Evolutionary conservation across 2,329 filamentous ascomycete genomes (phyloP), one percentile per base, ranked within the genome.

Genomic region (Coleophoma cylindrospora): DNA sequence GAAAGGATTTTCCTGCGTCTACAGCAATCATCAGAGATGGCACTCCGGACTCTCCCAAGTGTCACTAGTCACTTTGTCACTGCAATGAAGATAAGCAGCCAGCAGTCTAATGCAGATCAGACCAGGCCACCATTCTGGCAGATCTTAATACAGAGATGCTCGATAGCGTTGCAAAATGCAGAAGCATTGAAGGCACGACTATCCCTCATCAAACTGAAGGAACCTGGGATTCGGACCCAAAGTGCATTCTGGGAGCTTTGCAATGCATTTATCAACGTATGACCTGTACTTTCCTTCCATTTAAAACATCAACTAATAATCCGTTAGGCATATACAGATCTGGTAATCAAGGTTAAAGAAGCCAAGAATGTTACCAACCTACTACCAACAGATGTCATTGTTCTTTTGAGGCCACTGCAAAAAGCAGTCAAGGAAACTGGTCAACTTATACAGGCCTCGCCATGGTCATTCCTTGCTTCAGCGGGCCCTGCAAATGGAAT

Each of bases 1-100:
- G 91, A 95, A 55, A 81, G 76, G 54, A 89, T 96, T 19, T 95
- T 89, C 70, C 64, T 90, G 34, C 86, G 87, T 43, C 73, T 96
- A 21, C 83, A 85, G 43, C 79, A 77, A 48, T 87, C 89, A 1
- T 85, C 87, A 17, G 87, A 91, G 45, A 74, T 89, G 45, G 84
- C 90, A 27, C 77, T 88, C 57, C 80, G 81, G 40, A 84, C 83
- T 1, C 72, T 96, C 22, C 90, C 90, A 1, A 74, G 74, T 49
- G 83, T 89, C 54, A 82, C 83, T 53, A 74, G 74, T 46, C 86
- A 91, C 54, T 83, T 94, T 53, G 69, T 75, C 32, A 73, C 74
- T 10, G 81, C 81, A 6, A 77, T 88, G 52, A 79, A 86, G 49
- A 76, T 75, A 34, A 84, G 85, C 3, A 80, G 81, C 60, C 75